Base-by-base conservation (phyloP, 345 rosid genomes). In the Lumnitzera racemosa region DNA sequence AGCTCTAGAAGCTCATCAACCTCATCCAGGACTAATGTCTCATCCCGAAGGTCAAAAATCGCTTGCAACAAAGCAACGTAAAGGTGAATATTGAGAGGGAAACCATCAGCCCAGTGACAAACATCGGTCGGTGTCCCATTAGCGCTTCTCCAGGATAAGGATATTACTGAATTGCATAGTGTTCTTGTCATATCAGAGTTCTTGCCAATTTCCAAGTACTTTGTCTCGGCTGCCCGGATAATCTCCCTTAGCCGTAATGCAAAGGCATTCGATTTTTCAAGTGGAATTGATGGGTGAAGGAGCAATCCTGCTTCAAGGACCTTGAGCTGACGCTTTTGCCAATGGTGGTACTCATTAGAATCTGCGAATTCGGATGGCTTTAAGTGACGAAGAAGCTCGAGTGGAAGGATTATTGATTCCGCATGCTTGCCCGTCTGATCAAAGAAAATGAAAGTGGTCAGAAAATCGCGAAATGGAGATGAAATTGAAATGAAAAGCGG, bases 91-190 rank as follows among this genome's bases (percentile, higher is more conserved):
- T 87, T 92, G 59, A 92, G 78, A 23, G 99, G 98, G 66, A 70
- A 92, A 4, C 97, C 97, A 46, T 92, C 96, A 2, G 96, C 96
- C 99, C 99, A 92, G 41, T 92, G 97, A 49, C 96, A 92, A n/a
- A 82, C 80, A 56, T 86, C 88, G 3, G 86, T 67, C 0, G 89
- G 79, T n/a, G 75, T 65, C 43, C 88, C 88, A 2, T 76, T 76
- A 56, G 74, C 36, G 60, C 87, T 77, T 43, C 97, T 68, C 91
- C 97, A 90, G 1, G 94, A 72, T 47, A 92, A 62, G 15, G 99
- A 80, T 27, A 86, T 88, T 2, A 87, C 86, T 2, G 76, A 67
- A 63, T 90, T 83, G 80, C 84, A 76, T 5, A 89, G 77, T 57
- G 84, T 68, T 71, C 84, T 65, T 86, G 81, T 82, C 4, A 82